A percentile compares a stretch with the other conserved stretches of the same genome.
Conservation (phyloP, 352 stramenopile genomes). For the Globisporangium heterothallicum region DNA sequence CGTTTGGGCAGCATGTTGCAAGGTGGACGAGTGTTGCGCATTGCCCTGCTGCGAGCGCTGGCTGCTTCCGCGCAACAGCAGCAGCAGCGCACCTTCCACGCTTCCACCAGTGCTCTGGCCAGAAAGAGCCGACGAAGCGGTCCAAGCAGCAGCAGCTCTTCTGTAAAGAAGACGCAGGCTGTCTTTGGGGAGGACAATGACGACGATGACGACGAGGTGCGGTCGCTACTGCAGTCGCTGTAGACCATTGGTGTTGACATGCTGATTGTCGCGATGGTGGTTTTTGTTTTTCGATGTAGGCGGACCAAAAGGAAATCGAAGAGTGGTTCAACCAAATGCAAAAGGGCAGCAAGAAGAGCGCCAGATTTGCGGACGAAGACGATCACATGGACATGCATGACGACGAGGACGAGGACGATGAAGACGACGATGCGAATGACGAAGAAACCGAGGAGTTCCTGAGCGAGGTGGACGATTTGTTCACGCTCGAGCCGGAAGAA, state of each 20-base stretch:
- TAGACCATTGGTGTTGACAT: background rate
- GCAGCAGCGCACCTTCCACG: slow-evolving; percentile 31
- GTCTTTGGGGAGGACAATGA: slow-evolving; percentile 23
- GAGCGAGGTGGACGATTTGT: slow-evolving; percentile 66
- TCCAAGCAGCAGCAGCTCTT: background rate
- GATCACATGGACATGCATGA: slow-evolving; percentile 24
- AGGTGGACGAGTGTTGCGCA: slow-evolving; percentile 4
- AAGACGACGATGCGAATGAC: slow-evolving; percentile 29
- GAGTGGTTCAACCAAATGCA: slow-evolving; percentile 45
- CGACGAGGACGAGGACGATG: slow-evolving; percentile 17
- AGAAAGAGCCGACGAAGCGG: slow-evolving; percentile 41
- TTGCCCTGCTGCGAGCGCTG: slow-evolving; percentile 1
- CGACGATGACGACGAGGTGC: slow-evolving; percentile 14
- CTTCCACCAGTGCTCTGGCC: slow-evolving; percentile 26
- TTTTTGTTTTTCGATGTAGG: slow-evolving; percentile 16
- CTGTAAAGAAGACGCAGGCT: slow-evolving; percentile 11
- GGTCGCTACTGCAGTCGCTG: background rate
- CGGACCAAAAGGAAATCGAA: slow-evolving; percentile 32
- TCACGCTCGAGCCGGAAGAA: slow-evolving; percentile 44
- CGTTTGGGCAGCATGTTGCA: slow-evolving; percentile 1
- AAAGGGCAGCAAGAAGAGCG: slow-evolving; percentile 14
- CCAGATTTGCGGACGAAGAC: slow-evolving; percentile 21
- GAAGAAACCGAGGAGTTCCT: slow-evolving; percentile 63
- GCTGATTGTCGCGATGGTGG: background rate
- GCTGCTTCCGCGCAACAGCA: background rate